phyloP scores from a whole-genome alignment of 495 filamentous ascomycete species.

The Cercophora scortea region DNA sequence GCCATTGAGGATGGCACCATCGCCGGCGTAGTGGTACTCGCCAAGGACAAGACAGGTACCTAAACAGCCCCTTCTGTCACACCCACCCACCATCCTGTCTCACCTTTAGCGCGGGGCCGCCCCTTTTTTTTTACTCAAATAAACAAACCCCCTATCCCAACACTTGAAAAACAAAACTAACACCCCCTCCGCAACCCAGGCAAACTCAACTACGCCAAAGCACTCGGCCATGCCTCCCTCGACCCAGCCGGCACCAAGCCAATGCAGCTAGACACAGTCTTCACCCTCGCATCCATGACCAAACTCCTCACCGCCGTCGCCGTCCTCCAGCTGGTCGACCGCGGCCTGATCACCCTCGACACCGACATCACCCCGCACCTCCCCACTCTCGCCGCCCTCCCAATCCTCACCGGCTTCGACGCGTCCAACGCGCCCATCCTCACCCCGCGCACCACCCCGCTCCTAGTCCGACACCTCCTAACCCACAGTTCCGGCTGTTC shows the following conservation, averaged over 20 bases:
- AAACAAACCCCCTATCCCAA: no score
- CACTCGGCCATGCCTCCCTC: slow-evolving; percentile 11
- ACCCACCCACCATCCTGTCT: not conserved
- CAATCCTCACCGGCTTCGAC: slow-evolving; percentile 20
- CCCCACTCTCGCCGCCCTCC: slow-evolving; percentile 23
- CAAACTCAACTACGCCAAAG: slow-evolving; percentile 17
- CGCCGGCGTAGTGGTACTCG: slow-evolving; percentile 18
- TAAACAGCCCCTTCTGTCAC: not conserved
- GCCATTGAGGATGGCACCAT: slow-evolving; percentile 14
- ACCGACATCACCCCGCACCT: slow-evolving; percentile 20
- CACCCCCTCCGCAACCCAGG: slow-evolving; percentile 3
- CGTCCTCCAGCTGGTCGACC: slow-evolving; percentile 28
- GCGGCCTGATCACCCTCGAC: slow-evolving; percentile 24
- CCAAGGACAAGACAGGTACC: slow-evolving; percentile 18
- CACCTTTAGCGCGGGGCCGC: no score
- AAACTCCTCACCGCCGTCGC: slow-evolving; percentile 28
- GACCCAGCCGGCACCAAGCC: not conserved
- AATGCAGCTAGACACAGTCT: slow-evolving; percentile 15
- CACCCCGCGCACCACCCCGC: slow-evolving; percentile 12
- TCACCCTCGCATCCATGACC: slow-evolving; percentile 25
- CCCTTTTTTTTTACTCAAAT: no score
- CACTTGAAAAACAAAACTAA: not conserved
- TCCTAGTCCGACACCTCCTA: slow-evolving; percentile 27
- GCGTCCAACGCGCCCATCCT: slow-evolving; percentile 14
- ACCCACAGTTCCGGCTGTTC: slow-evolving; percentile 26